Evolutionary conservation across 2,329 filamentous ascomycete species (phyloP), one percentile per base, ranked within the genome.

Genomic region (Exophiala mesophila): DNA sequence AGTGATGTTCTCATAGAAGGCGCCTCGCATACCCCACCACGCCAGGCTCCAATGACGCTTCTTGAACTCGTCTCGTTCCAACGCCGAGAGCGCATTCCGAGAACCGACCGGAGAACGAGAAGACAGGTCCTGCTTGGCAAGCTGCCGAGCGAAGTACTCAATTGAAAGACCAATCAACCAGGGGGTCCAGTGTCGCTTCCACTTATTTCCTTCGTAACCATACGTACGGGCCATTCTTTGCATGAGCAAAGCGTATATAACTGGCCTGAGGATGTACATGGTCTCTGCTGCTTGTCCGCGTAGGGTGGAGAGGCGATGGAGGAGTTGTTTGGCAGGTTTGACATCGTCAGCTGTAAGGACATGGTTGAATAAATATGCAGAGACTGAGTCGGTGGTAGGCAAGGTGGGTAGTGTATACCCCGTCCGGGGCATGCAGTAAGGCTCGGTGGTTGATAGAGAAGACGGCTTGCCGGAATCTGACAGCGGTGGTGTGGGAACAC

Each of bases 1-100:
- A 35, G 88, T 94, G 47, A 96, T 74, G 57, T 88, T 87, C 65
- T 97, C 87, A 65, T 98, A 98, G 57, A 94, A 94, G 2, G 89
- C 88, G n/a, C 92, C 90, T 47, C 90, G 80, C 87, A 98, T 92
- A 18, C 77, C 69, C 92, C 92, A 98, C 90, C 92, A 97, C 15
- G 82, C 85, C 72, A 96, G 83, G 2, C 80, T 82, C 88, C 88
- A 94, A 28, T 85, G 88, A 50, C 92, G 76, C 66, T 87, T 88
- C 60, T 75, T 81, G 73, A 94, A 80, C 69, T 97, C 90, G 54
- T 96, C 90, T 43, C 82, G 80, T 67, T 98, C 92, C 13, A 98
- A 72, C 6, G 84, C 80, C 17, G 90, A 95, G 21, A 92, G 59
- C 1, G 78, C 88, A 36, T 86, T 77, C 23, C 44, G 44, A 48